phyloP scores from a whole-genome alignment of 345 rosid species.

The Citrus cavaleriei region DNA sequence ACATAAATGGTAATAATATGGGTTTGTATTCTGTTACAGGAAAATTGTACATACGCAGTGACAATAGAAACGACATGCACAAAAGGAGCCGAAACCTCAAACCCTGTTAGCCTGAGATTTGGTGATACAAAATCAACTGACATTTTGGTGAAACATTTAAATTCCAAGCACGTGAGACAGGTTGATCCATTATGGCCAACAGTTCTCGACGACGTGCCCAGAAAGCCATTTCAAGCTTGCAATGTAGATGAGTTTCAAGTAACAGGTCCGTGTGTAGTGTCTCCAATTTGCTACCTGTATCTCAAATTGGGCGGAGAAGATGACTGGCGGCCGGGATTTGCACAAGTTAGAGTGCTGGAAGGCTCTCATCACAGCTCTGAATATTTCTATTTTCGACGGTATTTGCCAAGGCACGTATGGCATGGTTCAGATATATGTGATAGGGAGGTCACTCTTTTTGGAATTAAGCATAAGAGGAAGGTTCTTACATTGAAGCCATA shows the following conservation, averaged over 20 bases:
- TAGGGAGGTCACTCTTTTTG: conserved; percentile 42
- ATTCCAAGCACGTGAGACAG: conserved; percentile 30
- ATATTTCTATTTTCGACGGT: conserved; percentile 42
- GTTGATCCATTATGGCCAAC: conserved; percentile 42
- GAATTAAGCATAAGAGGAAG: conserved; percentile 36
- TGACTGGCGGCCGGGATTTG: conserved; percentile 55
- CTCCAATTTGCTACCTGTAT: conserved; percentile 41
- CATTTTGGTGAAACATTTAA: conserved; percentile 33
- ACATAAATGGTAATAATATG: no score
- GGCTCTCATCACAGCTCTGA: conserved; percentile 27
- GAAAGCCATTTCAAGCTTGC: conserved; percentile 53
- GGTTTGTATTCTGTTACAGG: not conserved
- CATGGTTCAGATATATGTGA: conserved; percentile 47
- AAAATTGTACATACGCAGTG: conserved; percentile 40
- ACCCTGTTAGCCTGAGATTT: conserved; percentile 42
- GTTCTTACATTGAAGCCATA: not conserved
- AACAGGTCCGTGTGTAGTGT: conserved; percentile 31
- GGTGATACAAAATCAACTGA: conserved; percentile 40
- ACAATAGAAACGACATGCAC: conserved; percentile 50
- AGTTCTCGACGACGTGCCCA: conserved; percentile 31
- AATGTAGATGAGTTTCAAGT: conserved; percentile 41
- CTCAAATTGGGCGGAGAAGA: conserved; percentile 37
- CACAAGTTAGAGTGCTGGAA: conserved; percentile 28
- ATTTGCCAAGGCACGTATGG: conserved; percentile 45
- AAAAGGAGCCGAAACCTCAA: conserved; percentile 38